Conservation (phyloP, 805 yeast genomes). For the Cyberlindnera suaveolens region DNA sequence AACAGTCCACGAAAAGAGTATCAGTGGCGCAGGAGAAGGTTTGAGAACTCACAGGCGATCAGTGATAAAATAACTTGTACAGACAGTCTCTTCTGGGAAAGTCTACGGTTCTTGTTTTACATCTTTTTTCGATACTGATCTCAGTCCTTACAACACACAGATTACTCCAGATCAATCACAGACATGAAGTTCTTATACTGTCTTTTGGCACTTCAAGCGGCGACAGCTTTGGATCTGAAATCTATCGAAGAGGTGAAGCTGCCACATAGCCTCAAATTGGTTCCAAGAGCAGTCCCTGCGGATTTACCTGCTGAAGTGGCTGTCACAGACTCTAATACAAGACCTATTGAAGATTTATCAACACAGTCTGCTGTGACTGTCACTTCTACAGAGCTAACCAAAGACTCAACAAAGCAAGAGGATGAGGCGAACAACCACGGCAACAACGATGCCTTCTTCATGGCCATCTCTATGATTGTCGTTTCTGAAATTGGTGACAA, state of each 20-base stretch:
- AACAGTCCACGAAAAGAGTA: too few species aligned
- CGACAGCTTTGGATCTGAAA: background rate
- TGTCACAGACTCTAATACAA: slow-evolving; percentile 18
- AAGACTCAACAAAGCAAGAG: background rate
- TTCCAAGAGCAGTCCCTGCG: slow-evolving; percentile 16
- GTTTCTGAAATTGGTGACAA: slow-evolving; percentile 98
- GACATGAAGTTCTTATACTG: background rate
- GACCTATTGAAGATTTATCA: slow-evolving; percentile 17
- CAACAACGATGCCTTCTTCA: slow-evolving; percentile 44
- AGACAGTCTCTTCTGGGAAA: too few species aligned
- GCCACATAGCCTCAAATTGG: slow-evolving; percentile 5
- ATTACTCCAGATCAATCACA: background rate
- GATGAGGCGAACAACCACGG: background rate
- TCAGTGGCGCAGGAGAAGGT: too few species aligned
- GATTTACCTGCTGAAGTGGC: slow-evolving; percentile 18
- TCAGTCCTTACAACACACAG: too few species aligned
- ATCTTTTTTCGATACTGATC: too few species aligned
- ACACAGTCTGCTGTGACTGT: background rate
- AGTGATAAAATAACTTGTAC: too few species aligned
- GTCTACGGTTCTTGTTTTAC: too few species aligned
- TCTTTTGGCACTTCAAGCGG: background rate
- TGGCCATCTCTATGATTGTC: slow-evolving; percentile 85
- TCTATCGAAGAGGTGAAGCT: background rate
- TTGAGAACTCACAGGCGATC: too few species aligned
- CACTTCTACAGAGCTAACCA: background rate